Percentiles rank a stretch among this genome's conserved stretches.
These are phyloP conservation scores for Mucor racemosus DNA, from an alignment of 371 early-diverging fungal species.

Conservation along the genomic window DNA sequence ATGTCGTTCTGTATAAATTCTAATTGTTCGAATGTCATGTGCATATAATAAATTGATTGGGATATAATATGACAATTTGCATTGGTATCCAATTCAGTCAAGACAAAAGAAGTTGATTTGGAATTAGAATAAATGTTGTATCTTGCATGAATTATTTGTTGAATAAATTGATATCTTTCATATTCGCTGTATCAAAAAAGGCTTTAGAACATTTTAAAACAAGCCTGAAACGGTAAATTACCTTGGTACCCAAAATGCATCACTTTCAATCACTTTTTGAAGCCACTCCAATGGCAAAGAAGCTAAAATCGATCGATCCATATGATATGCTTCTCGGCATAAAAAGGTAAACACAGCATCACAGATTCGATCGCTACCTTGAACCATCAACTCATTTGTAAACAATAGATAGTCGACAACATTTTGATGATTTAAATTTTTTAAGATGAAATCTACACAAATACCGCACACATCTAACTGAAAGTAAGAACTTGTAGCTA, in stretches of 20 bases:
- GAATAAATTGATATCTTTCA: slow-evolving; percentile 60
- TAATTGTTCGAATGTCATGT: slow-evolving; percentile 64
- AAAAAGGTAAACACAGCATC: slow-evolving; percentile 63
- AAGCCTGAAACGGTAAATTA: not conserved
- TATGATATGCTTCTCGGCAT: slow-evolving; percentile 63
- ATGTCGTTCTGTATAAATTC: slow-evolving; percentile 45
- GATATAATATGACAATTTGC: slow-evolving; percentile 32
- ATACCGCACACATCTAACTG: slow-evolving; percentile 56
- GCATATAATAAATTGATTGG: slow-evolving; percentile 54
- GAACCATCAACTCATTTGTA: slow-evolving; percentile 58
- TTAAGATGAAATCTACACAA: slow-evolving; percentile 59
- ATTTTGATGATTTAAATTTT: slow-evolving; percentile 47
- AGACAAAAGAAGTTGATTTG: not conserved
- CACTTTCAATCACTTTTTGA: slow-evolving; percentile 60
- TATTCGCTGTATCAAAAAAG: slow-evolving; percentile 45
- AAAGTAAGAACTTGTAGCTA: slow-evolving; percentile 68
- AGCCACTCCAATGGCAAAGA: slow-evolving; percentile 60
- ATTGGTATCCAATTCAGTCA: slow-evolving; percentile 16
- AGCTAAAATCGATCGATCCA: slow-evolving; percentile 36
- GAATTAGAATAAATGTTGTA: slow-evolving; percentile 5
- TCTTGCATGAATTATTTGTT: slow-evolving; percentile 42
- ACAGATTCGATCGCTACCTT: slow-evolving; percentile 59
- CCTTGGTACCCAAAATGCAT: slow-evolving; percentile 71
- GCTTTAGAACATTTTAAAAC: not conserved
- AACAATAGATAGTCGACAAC: slow-evolving; percentile 61